Base-by-base conservation (phyloP, 768 basidiomycete species). In the Stropharia rugosoannulata region DNA sequence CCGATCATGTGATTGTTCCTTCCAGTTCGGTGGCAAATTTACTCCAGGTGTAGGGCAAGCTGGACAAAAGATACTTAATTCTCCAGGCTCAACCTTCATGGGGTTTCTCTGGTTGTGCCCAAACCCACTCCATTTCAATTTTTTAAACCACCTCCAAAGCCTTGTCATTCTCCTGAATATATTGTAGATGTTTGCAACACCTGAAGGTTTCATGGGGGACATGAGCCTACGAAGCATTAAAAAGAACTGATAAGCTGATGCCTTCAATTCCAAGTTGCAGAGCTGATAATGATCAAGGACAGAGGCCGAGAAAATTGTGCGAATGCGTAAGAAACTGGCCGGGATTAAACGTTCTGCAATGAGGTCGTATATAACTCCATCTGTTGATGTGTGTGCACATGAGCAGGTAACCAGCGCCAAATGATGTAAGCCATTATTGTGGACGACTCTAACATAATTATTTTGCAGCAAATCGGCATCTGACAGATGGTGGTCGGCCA, bases 21-120 rank as follows among this genome's bases (percentile, higher is more conserved):
- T 36, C 69, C 69, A 70, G 25, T 64, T 22, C 1, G 32, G 22
- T 5, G 66, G 64, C 2, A 70, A 25, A 46, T 72, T 72, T 15
- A 66, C 49, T 0, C 57, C 59, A 0, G 64, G 65, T 41, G 68
- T 68, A 0, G 64, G 69, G 42, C 71, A 72, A 3, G 64, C 59
- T 0, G 64, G 54, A 40, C 68, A 72, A 36, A 68, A 65, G 1
- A 50, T 48, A 4, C 51, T 44, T 3, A 63, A 35, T 16, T 58
- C 49, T 0, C 52, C 57, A 0, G n/a, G 22, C 9, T 11, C 11
- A 2, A 51, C 44, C 1, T 49, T 5, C 13, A 16, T 11, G 0
- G 45, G 39, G 6, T 48, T 22, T 3, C 6, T 19, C 1, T 25
- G 13, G 2, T 41, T 49, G 18, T 56, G 61, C 1, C 59, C 65